Evolutionary conservation across 2,329 filamentous ascomycete genomes (phyloP).

Genomic region (Neonectria ditissima): DNA sequence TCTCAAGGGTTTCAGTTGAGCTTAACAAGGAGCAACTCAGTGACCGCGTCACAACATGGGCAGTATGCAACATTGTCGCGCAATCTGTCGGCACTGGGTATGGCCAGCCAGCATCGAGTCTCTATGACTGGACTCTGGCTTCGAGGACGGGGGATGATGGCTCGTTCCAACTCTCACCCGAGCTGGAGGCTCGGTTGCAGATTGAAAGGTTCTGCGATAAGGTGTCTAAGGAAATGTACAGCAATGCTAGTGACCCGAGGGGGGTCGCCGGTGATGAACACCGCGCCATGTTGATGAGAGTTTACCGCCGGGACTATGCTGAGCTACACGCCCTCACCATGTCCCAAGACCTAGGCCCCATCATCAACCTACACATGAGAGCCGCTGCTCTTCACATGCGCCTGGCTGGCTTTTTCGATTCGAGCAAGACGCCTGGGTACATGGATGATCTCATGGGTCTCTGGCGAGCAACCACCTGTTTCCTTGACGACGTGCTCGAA

Average conservation of each 20-base stretch:
- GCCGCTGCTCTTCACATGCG: conserved; percentile 81
- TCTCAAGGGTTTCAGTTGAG: conserved; percentile 79
- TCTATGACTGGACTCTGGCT: conserved; percentile 80
- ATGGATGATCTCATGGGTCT: conserved; percentile 80
- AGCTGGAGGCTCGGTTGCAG: conserved; percentile 75
- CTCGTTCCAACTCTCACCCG: conserved; percentile 68
- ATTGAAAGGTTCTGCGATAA: conserved; percentile 83
- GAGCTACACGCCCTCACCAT: conserved; percentile 72
- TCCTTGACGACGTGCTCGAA: conserved; percentile 74
- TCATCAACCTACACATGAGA: conserved; percentile 75
- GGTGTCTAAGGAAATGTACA: conserved; percentile 83
- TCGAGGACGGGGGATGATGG: conserved; percentile 70
- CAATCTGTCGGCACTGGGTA: conserved; percentile 87
- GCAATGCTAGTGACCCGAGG: conserved; percentile 78
- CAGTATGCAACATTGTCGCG: conserved; percentile 85
- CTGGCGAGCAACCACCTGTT: conserved; percentile 77
- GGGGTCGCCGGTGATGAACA: conserved; percentile 76
- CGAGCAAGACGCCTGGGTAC: conserved; percentile 77
- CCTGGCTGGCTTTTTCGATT: conserved; percentile 84
- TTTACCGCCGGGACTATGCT: conserved; percentile 73
- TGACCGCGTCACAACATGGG: conserved; percentile 84
- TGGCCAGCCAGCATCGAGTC: conserved; percentile 81
- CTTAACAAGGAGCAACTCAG: conserved; percentile 83
- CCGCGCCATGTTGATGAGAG: conserved; percentile 73
- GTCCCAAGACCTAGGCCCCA: conserved; percentile 68